Base-by-base conservation (phyloP, 345 rosid species). In the Gynandropsis gynandra region DNA sequence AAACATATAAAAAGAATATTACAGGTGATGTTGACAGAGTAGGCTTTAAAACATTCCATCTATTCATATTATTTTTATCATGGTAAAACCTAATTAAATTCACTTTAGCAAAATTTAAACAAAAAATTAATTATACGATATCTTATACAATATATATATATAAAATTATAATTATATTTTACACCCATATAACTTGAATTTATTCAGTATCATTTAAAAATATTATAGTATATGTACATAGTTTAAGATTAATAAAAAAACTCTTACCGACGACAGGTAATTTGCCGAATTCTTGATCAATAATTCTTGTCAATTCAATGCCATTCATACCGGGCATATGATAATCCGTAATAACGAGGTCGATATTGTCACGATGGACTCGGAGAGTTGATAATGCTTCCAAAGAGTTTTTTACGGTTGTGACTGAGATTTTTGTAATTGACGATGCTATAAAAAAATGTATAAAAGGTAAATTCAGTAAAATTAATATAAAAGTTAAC, bases 321-420 rank as follows among this genome's bases (percentile, higher is more conserved):
- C 97, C 97, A n/a, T 70, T 71, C 81, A 88, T 82, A 16, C 17
- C 61, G 10, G 92, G 89, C 85, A 82, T 79, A 55, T 85, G 73
- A 35, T 82, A 80, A 48, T 82, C 89, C 1, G 86, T 72, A 52
- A 88, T 33, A 4, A 88, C 80, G 4, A 88, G 74, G 64, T 85
- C 83, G 10, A 78, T 21, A 1, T 29, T 41, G 61, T 47, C 42
- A 21, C 66, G 47, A 13, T 58, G 60, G 19, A 18, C 1, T 27
- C 74, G 71, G 2, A 88, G 70, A 8, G 55, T 64, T 14, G 80
- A 47, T 42, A 88, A 52, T 32, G 97, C 97, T 21, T 76, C 76
- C 0, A 24, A 11, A 0, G 87, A 62, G 14, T 47, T 53, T n/a
- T 32, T 68, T 4, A 53, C 80, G 1, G 78, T 54, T n/a, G 66